Evolutionary conservation across 2,329 filamentous ascomycete genomes (phyloP).

Genomic region (Cladorrhinum sp.): DNA sequence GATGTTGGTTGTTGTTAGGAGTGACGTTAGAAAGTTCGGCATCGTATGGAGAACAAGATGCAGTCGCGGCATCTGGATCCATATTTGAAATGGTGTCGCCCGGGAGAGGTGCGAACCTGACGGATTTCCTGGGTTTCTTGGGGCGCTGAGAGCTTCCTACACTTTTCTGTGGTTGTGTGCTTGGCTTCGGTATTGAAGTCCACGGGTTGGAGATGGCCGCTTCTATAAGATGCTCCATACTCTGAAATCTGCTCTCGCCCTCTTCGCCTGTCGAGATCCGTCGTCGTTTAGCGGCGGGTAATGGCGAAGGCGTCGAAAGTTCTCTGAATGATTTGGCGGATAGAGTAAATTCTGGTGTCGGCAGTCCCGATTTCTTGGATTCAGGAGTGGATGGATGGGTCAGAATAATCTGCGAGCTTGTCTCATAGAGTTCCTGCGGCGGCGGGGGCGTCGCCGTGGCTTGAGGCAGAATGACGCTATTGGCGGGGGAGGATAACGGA

Average conservation of each 20-base stretch:
- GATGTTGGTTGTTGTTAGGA: not conserved
- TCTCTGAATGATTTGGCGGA: constrained; percentile 51
- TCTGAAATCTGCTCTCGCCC: constrained; percentile 28
- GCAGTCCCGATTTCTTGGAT: constrained; percentile 30
- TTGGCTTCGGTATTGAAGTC: constrained; percentile 20
- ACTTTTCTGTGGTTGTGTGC: constrained; percentile 1
- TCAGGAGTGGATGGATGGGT: constrained; percentile 30
- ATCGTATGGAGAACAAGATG: not conserved
- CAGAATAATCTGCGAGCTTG: constrained; percentile 9
- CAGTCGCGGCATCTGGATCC: not conserved
- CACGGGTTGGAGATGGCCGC: constrained; percentile 38
- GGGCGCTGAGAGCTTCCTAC: constrained; percentile 11
- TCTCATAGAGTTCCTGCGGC: not conserved
- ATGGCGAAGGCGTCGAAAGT: constrained; percentile 51
- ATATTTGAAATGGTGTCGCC: constrained; percentile 17
- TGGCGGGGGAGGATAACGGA: constrained; percentile 21
- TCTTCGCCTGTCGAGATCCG: constrained; percentile 20
- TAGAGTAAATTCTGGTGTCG: constrained; percentile 46
- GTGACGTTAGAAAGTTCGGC: constrained; percentile 3
- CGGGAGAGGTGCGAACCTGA: constrained; percentile 36
- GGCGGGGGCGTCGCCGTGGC: not conserved
- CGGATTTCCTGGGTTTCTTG: constrained; percentile 25
- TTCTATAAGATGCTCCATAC: constrained; percentile 36
- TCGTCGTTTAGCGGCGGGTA: constrained; percentile 29
- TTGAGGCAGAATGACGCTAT: constrained; percentile 16